Evolutionary conservation across 1,284 basidiomycete genomes (phyloP).

Genomic region (Coniferiporia sulphurascens): DNA sequence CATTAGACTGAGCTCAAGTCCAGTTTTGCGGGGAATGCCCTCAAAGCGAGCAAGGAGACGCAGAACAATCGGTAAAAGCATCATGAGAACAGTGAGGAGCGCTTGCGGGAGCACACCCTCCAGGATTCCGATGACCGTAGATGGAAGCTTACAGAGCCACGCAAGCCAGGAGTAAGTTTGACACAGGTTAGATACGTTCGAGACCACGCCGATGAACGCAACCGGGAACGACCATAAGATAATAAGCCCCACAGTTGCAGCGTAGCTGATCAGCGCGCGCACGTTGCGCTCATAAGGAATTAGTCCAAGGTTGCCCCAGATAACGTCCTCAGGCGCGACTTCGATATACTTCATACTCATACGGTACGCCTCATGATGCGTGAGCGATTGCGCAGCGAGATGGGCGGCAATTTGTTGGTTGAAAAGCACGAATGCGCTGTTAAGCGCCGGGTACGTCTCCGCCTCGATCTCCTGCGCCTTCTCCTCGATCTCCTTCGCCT

Average conservation of each 20-base stretch:
- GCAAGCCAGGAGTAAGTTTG: slow-evolving; percentile 61
- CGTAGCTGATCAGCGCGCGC: slow-evolving; percentile 55
- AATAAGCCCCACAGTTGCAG: slow-evolving; percentile 59
- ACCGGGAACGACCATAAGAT: slow-evolving; percentile 76
- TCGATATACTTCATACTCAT: slow-evolving; percentile 69
- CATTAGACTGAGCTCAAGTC: slow-evolving; percentile 89
- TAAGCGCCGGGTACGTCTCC: slow-evolving; percentile 65
- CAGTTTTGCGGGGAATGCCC: slow-evolving; percentile 76
- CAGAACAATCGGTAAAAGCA: slow-evolving; percentile 85
- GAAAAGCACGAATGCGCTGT: slow-evolving; percentile 91
- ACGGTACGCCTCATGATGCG: slow-evolving; percentile 76
- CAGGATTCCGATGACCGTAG: slow-evolving; percentile 74
- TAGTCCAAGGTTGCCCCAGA: slow-evolving; percentile 86
- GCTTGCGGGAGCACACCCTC: slow-evolving; percentile 87
- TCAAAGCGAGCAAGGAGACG: slow-evolving; percentile 74
- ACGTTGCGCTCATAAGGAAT: slow-evolving; percentile 86
- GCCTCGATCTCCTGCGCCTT: not conserved
- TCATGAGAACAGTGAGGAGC: slow-evolving; percentile 83
- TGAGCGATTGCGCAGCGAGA: slow-evolving; percentile 67
- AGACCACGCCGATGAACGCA: slow-evolving; percentile 82
- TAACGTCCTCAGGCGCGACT: slow-evolving; percentile 80
- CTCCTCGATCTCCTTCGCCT: not conserved
- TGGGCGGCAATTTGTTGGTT: slow-evolving; percentile 93
- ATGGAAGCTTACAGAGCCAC: slow-evolving; percentile 77
- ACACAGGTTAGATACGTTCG: slow-evolving; percentile 78